Base-by-base conservation (phyloP, 2,329 filamentous ascomycete species). In the Blastomyces percursus region DNA sequence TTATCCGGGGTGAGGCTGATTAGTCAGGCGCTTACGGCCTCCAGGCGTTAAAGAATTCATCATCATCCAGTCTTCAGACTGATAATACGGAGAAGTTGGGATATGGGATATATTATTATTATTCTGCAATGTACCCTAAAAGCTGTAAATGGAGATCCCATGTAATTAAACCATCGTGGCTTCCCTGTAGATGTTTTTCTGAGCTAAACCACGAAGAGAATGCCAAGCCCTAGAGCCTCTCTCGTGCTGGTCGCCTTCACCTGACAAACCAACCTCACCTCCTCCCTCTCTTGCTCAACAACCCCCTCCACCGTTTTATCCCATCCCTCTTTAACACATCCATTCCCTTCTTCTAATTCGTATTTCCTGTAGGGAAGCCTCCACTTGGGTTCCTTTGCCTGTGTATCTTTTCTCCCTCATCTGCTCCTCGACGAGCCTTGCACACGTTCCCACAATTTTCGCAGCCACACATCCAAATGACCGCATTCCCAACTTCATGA, bases 401-500 rank as follows among this genome's bases (percentile, higher is more conserved):
- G n/a, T 16, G 21, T 57, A 21, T 48, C 6, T 50, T 59, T 46
- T 9, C 42, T 14, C 16, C 57, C 6, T 59, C 21, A 24, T 59
- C n/a, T 30, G 42, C 57, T 46, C 57, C 46, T 59, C 42, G 57
- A 48, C 57, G 57, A 32, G 46, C 57, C 42, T n/a, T 42, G 4
- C 35, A 14, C 35, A 38, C 54, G 12, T 12, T 57, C 54, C 54
- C 54, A 73, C 71, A 72, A 69, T 73, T 70, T 74, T 71, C 65
- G 68, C 70, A 70, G 69, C 70, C 68, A 68, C 70, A 72, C 74
- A 74, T 76, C 77, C 76, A 77, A 78, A 79, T 79, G 78, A 78
- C 77, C 75, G 76, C 74, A 75, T 77, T 75, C 78, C 77, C 77
- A 79, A 57, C 57, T 59, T 81, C 79, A 82, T 82, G 80, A 82